These are phyloP conservation scores for Cadophora sp. DNA, from an alignment of 2,329 filamentous ascomycete species.

Conservation along the genomic window DNA sequence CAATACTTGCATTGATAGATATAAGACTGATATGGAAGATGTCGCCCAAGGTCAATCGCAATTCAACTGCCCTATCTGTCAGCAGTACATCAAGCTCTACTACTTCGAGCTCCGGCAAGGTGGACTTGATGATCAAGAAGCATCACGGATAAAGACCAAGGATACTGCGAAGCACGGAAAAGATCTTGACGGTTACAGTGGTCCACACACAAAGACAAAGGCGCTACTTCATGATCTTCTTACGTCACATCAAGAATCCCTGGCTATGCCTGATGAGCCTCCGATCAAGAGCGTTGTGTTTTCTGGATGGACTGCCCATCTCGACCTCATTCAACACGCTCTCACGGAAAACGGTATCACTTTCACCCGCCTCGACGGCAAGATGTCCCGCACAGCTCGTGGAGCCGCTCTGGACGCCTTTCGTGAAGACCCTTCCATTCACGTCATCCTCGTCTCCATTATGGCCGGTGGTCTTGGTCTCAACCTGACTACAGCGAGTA, in stretches of 20 bases:
- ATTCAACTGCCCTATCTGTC: constrained; percentile 71
- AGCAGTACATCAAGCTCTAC: constrained; percentile 64
- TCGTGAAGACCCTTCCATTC: constrained; percentile 71
- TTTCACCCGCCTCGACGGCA: constrained; percentile 87
- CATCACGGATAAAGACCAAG: constrained; percentile 37
- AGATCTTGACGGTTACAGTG: constrained; percentile 72
- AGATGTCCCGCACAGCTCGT: constrained; percentile 79
- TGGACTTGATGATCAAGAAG: constrained; percentile 42
- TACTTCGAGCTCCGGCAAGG: constrained; percentile 70
- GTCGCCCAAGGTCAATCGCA: constrained; percentile 50
- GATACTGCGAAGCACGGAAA: constrained; percentile 58
- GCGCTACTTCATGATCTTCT: constrained; percentile 80
- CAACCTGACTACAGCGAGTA: constrained; percentile 85
- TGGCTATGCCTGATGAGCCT: constrained; percentile 59
- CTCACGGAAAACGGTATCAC: constrained; percentile 70
- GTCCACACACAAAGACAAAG: constrained; percentile 90
- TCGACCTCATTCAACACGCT: constrained; percentile 89
- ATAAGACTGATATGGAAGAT: constrained; percentile 59
- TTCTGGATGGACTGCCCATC: constrained; percentile 93
- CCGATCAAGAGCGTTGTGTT: constrained; percentile 95
- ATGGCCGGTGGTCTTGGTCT: constrained; percentile 90
- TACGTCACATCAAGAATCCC: constrained; percentile 66
- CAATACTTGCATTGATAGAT: constrained; percentile 69
- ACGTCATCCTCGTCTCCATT: constrained; percentile 89
- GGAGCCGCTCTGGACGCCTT: constrained; percentile 79